Base-by-base conservation (phyloP, 345 rosid species). In the Ceriops tagal region DNA sequence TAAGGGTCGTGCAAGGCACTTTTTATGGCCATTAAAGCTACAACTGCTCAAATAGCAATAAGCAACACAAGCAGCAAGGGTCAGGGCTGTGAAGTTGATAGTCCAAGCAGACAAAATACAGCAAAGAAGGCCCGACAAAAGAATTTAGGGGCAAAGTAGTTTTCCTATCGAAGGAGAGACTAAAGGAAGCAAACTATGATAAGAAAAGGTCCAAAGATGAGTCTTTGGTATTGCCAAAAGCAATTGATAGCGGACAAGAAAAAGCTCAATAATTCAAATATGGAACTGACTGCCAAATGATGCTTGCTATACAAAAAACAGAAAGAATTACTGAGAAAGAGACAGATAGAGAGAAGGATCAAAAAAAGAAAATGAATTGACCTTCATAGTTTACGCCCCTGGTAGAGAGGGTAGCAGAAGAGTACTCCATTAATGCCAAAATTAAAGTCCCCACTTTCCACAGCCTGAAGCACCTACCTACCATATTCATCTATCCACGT, bases 361-460 rank as follows among this genome's bases (percentile, higher is more conserved):
- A 57, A 27, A 9, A 47, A 21, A 31, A 65, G 52, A 73, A 69
- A 53, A 8, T 32, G 21, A 35, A 78, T 90, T 67, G 24, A 95
- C 98, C 99, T 89, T 95, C 99, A 80, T 87, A 95, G 91, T 95
- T 95, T 3, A 95, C 85, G 65, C 99, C 99, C 71, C 87, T 62
- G 39, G 98, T 96, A 74, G 99, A 95, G 74, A 95, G 99, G 61
- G 96, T 88, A 61, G 99, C 99, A 69, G 78, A 70, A 64, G 96
- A 85, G 80, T 77, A 49, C 75, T 85, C 81, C 74, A 85, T 43
- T 24, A 86, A 79, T 77, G 81, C 86, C 78, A 86, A 80, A 82
- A 87, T 79, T 82, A 93, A 77, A 62, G 89, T 66, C 31, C 82
- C 79, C 58, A 83, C 71, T 69, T 72, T 80, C 84, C 86, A 83